Evolutionary conservation across 768 basidiomycete genomes (phyloP), one percentile per base, ranked within the genome.

Genomic region (Cystofilobasidium capitatum): DNA sequence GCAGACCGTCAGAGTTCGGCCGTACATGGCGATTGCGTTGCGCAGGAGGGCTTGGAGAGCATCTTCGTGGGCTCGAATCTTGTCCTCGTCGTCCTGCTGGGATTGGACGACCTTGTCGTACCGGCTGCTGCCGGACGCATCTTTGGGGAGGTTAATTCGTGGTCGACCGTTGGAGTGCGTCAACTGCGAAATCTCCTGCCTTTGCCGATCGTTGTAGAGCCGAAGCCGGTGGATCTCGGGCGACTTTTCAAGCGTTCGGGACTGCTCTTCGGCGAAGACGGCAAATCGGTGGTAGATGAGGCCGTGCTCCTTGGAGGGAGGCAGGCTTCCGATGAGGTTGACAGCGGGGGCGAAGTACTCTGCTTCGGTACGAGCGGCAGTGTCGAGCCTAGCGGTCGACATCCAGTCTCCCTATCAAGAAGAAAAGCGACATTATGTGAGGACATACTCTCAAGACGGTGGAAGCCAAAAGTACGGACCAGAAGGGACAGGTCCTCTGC

Each of bases 231-330:
- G 73, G 0, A 82, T 81, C 70, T 90, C 89, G 0, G 87, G 83
- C 0, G 88, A 87, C 69, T 84, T 82, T 22, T 81, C 75, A 40
- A 88, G 83, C 1, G 83, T 79, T 69, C 87, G 83, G 73, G 89
- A 92, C 73, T 98, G 93, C 16, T 82, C 81, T 72, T 98, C 91
- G 0, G 93, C 89, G 73, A 98, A 98, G 31, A 82, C 81, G 0
- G 94, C 96, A 74, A 85, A 97, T 72, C 88, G 83, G 69, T 86
- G 85, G 75, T 83, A 90, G 37, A 93, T 80, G 45, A 65, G 35
- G 17, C 72, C 73, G 33, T 64, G 59, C 39, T 71, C 74, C 44
- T 66, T 59, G 16, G 71, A 49, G 10, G 69, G 69, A 0, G 70
- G 31, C 36, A 47, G 72, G 58, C 33, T 66, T 49, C 45, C 54